phyloP scores from a whole-genome alignment of 2,329 filamentous ascomycete species.

The Saccharata proteae region DNA sequence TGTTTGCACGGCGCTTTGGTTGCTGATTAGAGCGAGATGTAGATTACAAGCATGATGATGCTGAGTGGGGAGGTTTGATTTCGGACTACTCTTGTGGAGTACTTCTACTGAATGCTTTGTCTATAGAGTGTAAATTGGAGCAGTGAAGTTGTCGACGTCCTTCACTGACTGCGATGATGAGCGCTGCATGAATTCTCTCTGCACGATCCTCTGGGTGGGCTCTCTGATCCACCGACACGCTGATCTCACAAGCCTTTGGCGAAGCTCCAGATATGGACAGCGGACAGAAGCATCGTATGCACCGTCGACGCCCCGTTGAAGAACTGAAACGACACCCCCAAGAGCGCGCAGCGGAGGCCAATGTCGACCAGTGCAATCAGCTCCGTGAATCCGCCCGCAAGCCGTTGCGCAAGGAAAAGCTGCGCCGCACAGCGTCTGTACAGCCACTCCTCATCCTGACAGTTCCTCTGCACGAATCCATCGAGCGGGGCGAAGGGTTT shows the following conservation, averaged over 20 bases:
- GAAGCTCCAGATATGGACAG: conserved; percentile 6
- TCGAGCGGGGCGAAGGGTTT: conserved; percentile 29
- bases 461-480: conserved; percentile 18
- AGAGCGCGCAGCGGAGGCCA: conserved; percentile 11
- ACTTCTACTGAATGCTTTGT: no score
- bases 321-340: not conserved
- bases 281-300: not conserved
- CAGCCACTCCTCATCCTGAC: conserved; percentile 12
- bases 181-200: no score
- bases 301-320: not conserved
- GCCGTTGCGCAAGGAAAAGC: conserved; percentile 30
- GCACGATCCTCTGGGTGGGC: no score
- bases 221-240: no score
- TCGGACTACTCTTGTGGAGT: no score
- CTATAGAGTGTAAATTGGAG: no score
- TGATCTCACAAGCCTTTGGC: conserved; percentile 2
- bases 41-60: no score
- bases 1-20: no score
- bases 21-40: no score
- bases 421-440: conserved; percentile 29
- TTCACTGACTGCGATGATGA: no score
- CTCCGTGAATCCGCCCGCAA: conserved; percentile 24
- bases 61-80: no score
- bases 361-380: conserved; percentile 18
- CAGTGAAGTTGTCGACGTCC: no score